Base-by-base conservation (phyloP, 2,329 filamentous ascomycete species). In the Pyrenophora tritici-repentis region DNA sequence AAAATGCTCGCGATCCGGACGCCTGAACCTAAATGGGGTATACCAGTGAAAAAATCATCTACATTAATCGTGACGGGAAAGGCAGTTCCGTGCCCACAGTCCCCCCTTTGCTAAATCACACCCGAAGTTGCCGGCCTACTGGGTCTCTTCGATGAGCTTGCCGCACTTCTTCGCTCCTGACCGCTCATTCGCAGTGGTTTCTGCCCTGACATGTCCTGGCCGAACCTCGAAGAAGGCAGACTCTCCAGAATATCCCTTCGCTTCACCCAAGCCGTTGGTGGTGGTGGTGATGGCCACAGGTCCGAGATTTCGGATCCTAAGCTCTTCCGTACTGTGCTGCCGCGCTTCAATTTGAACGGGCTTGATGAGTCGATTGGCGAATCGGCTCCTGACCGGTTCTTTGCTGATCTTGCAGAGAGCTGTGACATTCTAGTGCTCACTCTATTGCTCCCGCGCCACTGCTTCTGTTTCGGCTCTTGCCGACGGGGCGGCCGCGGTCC, bases 301-400 rank as follows among this genome's bases (percentile, higher is more conserved):
- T 55, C 50, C 24, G 55, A 56, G 8, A 63, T 40, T 2, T 59
- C 59, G 10, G 56, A 34, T 17, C 56, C 62, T 17, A 61, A n/a
- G 32, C 58, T 62, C 34, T 52, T 50, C 37, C 55, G 63, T 33
- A 57, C 38, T 7, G 66, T 66, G 31, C 66, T 58, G 10, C 62
- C 64, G n/a, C 60, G 61, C 47, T 65, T 71, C 14, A 69, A 44
- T 7, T 61, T 61, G 35, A 70, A 70, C 9, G 69, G 67, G 35
- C 60, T 67, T 2, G 54, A 55, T 13, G 57, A 54, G 42, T 70
- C 68, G 24, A 72, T 66, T 6, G 68, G 68, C 12, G 62, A 66
- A 17, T 69, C 67, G 17, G 34, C 38, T 14, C 46, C 35, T 8
- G 39, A 52, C 18, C 31, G 17, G 14, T 16, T 9, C 32, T 36